phyloP scores from a whole-genome alignment of 2,329 filamentous ascomycete genomes.

The Trichophyton simii region DNA sequence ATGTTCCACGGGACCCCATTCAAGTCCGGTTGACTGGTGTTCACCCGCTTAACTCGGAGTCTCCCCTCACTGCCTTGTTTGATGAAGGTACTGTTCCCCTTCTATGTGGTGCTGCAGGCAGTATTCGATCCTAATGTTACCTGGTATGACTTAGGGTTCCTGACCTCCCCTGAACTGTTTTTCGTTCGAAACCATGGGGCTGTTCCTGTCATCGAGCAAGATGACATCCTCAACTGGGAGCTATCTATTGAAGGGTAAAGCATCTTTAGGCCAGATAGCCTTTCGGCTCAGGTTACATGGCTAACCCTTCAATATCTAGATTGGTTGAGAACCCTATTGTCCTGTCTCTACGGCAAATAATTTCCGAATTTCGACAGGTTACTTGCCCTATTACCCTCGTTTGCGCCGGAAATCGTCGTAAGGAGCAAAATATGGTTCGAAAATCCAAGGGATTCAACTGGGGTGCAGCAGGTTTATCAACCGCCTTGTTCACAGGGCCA shows the following conservation, averaged over 20 bases:
- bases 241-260: constrained; percentile 61
- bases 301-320: constrained; percentile 21
- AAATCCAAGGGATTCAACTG: constrained; percentile 93
- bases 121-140: constrained; percentile 5
- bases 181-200: constrained; percentile 85
- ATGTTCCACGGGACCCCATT: constrained; percentile 67
- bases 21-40: constrained; percentile 77
- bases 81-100: constrained; percentile 38
- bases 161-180: constrained; percentile 77
- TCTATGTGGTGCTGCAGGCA: not conserved
- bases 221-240: constrained; percentile 64
- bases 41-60: constrained; percentile 84
- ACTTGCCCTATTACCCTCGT: constrained; percentile 82
- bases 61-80: constrained; percentile 65
- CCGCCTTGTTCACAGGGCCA: constrained; percentile 76
- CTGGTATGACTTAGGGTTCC: constrained; percentile 49
- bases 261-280: no score
- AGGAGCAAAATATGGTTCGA: constrained; percentile 81
- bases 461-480: constrained; percentile 78
- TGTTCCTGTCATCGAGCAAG: constrained; percentile 62
- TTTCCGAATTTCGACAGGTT: constrained; percentile 63
- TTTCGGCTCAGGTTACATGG: not conserved
- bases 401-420: constrained; percentile 80
- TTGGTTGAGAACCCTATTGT: constrained; percentile 65
- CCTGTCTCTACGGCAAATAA: constrained; percentile 58